A percentile compares a stretch with the other conserved stretches of the same genome.
Conservation (phyloP, 805 yeast species). For the Yarrowia deformans region DNA sequence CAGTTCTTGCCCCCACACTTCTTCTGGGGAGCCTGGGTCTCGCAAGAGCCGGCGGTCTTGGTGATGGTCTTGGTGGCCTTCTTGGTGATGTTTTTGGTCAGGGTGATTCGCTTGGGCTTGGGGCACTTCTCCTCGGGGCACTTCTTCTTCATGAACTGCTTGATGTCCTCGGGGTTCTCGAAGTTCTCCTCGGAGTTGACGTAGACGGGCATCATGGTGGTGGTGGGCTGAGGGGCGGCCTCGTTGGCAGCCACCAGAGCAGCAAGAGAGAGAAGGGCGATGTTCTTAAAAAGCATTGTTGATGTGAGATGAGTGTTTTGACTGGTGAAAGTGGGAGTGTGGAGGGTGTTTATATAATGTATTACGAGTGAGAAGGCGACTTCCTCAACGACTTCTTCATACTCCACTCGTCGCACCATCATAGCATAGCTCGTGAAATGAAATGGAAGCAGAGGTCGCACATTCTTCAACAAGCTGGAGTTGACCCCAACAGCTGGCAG, state of each 20-base stretch:
- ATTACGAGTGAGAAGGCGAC: neutral
- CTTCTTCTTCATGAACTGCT: constrained; percentile 16
- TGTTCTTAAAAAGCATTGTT: constrained; percentile 34
- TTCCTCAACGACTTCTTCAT: neutral
- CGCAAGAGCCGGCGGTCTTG: constrained; percentile 28
- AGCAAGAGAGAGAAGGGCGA: constrained; percentile 29
- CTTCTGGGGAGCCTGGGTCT: constrained; percentile 35
- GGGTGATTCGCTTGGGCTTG: constrained; percentile 27
- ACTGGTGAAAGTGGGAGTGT: neutral
- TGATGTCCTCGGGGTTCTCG: constrained; percentile 34
- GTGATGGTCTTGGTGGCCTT: constrained; percentile 17
- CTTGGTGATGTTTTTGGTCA: constrained; percentile 33
- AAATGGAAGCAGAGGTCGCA: neutral
- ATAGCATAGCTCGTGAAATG: neutral
- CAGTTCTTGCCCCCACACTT: constrained; percentile 34
- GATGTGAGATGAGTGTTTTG: neutral
- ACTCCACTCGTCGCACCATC: neutral
- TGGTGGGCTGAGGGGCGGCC: constrained; percentile 17
- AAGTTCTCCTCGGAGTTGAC: neutral
- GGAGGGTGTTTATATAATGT: neutral
- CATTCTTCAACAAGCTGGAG: neutral
- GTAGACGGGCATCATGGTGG: constrained; percentile 15
- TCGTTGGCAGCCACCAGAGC: constrained; percentile 33
- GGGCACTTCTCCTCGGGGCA: constrained; percentile 33
- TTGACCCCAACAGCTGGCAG: neutral